Evolutionary conservation across 169 alveolate species (phyloP).

Genomic region (Plasmodium sp.): DNA sequence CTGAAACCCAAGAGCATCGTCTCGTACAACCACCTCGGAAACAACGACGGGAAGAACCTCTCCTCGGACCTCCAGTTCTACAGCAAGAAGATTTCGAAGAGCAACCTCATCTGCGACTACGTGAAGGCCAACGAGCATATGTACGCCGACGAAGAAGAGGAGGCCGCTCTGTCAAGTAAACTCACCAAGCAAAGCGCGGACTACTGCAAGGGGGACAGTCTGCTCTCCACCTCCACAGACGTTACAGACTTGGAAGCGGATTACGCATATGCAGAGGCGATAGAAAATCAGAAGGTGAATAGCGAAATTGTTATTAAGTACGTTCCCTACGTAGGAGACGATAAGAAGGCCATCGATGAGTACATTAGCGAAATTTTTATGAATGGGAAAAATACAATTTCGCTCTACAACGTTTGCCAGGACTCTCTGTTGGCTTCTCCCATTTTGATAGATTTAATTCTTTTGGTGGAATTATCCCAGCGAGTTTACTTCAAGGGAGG

Average conservation of each 20-base stretch:
- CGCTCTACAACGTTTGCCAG: conserved; percentile 91
- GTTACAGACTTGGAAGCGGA: conserved; percentile 14
- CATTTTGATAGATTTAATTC: conserved; percentile 88
- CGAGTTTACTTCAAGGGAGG: conserved; percentile 23
- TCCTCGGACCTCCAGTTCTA: conserved; percentile 88
- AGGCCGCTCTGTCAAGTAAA: background rate
- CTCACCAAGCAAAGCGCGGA: conserved; percentile 79
- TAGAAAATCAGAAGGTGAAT: conserved; percentile 65
- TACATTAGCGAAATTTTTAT: conserved; percentile 90
- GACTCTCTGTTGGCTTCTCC: conserved; percentile 94
- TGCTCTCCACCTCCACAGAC: background rate
- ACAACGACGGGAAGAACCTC: conserved; percentile 93
- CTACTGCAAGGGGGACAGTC: conserved; percentile 80
- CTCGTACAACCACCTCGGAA: conserved; percentile 93
- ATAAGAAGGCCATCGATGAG: conserved; percentile 94
- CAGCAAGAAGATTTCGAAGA: conserved; percentile 91
- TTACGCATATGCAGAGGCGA: conserved; percentile 8
- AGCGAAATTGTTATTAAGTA: conserved; percentile 90
- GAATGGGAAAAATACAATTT: conserved; percentile 90
- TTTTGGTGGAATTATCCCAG: conserved; percentile 86
- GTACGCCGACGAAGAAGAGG: conserved; percentile 78
- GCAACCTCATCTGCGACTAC: conserved; percentile 91
- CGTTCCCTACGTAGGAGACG: conserved; percentile 93
- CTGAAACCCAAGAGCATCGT: conserved; percentile 90
- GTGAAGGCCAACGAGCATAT: conserved; percentile 87